phyloP scores from a whole-genome alignment of 177 flowering plant species.

The Vitis hybrid region DNA sequence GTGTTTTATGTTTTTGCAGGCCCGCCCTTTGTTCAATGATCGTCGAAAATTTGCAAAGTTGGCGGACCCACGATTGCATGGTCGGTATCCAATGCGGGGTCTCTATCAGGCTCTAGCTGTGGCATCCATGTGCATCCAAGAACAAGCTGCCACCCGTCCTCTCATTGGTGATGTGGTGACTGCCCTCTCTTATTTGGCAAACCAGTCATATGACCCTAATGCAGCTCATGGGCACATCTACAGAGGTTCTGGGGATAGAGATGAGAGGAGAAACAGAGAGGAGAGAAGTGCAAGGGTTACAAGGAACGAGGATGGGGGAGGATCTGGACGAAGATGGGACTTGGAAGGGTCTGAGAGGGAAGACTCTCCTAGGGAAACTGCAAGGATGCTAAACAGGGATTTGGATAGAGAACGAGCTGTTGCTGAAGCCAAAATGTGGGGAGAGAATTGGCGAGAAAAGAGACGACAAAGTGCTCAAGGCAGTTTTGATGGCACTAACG shows the following conservation, averaged over 20 bases:
- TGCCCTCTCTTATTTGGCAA: slow-evolving; percentile 83
- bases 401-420: slow-evolving; percentile 84
- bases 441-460: slow-evolving; percentile 85
- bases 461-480: slow-evolving; percentile 63
- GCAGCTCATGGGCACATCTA: slow-evolving; percentile 29
- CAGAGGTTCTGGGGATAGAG: slow-evolving; percentile 42
- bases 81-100: slow-evolving; percentile 78
- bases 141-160: slow-evolving; percentile 89
- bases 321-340: slow-evolving; percentile 75
- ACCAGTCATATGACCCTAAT: slow-evolving; percentile 65
- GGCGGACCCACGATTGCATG: slow-evolving; percentile 80
- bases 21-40: slow-evolving; percentile 90
- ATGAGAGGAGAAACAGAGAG: slow-evolving; percentile 54
- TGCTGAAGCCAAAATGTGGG: slow-evolving; percentile 99
- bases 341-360: slow-evolving; percentile 76
- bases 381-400: slow-evolving; percentile 59
- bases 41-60: slow-evolving; percentile 72
- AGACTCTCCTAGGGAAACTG: slow-evolving; percentile 76
- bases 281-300: slow-evolving; percentile 53
- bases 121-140: slow-evolving; percentile 97
- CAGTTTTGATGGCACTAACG: slow-evolving; percentile 53
- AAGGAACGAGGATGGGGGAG: slow-evolving; percentile 67
- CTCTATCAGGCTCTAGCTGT: slow-evolving; percentile 96
- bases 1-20: slow-evolving; percentile 48
- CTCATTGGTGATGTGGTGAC: slow-evolving; percentile 92